Conservation (phyloP, 1,284 basidiomycete species). For the Leccinum solheimii region DNA sequence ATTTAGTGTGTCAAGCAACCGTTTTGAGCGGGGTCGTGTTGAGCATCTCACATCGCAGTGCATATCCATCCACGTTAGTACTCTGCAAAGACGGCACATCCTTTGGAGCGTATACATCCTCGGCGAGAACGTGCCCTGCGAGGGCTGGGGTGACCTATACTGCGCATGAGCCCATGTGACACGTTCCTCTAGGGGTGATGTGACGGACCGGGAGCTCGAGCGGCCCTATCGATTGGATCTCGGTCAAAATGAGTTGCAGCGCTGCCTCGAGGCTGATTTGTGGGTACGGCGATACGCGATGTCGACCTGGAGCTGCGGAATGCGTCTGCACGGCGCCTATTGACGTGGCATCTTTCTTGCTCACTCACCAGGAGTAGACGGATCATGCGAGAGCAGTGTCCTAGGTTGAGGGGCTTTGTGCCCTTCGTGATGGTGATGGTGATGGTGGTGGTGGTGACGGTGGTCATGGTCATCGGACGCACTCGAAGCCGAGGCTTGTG, state of each 20-base stretch:
- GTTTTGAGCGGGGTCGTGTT: not conserved
- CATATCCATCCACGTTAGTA: slow-evolving; percentile 89
- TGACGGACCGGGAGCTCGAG: slow-evolving; percentile 41
- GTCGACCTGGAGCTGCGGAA: slow-evolving; percentile 58
- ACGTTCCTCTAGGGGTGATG: not conserved
- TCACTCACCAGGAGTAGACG: slow-evolving; percentile 57
- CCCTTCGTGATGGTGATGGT: slow-evolving; percentile 44
- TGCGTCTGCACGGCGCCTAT: not conserved
- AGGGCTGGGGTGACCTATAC: slow-evolving; percentile 56
- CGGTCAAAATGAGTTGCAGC: slow-evolving; percentile 52
- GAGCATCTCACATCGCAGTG: slow-evolving; percentile 58
- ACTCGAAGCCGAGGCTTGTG: slow-evolving; percentile 9
- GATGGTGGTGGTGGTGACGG: slow-evolving; percentile 36
- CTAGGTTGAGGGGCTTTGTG: slow-evolving; percentile 52
- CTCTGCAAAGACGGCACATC: slow-evolving; percentile 65
- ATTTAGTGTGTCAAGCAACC: slow-evolving; percentile 6
- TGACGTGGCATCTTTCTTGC: not conserved
- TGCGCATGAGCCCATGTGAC: not conserved
- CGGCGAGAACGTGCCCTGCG: slow-evolving; percentile 70
- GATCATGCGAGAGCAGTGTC: slow-evolving; percentile 66
- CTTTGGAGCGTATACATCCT: slow-evolving; percentile 66
- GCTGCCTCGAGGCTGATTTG: slow-evolving; percentile 70
- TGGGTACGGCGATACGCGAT: slow-evolving; percentile 76
- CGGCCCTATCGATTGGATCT: slow-evolving; percentile 47
- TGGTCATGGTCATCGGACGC: slow-evolving; percentile 37